Evolutionary conservation across 1,284 basidiomycete species (phyloP), one percentile per base, ranked within the genome.

Genomic region (Puccinia triticina): DNA sequence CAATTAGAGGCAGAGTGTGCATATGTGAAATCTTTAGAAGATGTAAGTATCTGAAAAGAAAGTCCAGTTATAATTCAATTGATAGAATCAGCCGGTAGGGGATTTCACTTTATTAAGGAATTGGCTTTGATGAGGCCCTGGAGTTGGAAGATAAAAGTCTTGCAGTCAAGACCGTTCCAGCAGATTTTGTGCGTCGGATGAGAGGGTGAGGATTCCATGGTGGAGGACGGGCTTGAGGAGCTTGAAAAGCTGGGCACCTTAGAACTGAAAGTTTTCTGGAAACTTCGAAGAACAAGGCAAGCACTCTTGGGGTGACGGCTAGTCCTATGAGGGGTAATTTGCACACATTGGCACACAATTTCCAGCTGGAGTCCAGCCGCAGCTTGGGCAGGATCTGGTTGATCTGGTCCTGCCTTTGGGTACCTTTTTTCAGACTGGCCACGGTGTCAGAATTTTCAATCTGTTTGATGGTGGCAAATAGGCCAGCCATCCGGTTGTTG

Each of bases 391-490:
- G 77, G 40, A 79, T 79, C 40, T 34, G 55, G 16, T 73, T 21
- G 46, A 74, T 64, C 26, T 64, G 37, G 21, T 71, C 50, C 18
- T 34, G 26, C 29, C 50, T 53, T 18, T 29, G 66, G 10, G 84
- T 74, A n/a, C 83, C 26, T n/a, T 85, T 80, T n/a, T 85, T 80
- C 23, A 87, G 23, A 46, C 86, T 84, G 59, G 86, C 84, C 76
- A 88, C 64, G 76, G 88, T 1, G n/a, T 86, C 82, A 11, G 83
- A 82, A 74, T 87, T 77, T 46, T 88, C 87, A 14, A 88, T 88
- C 84, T 89, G 90, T 59, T 96, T 87, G 81, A 97, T 91, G 11
- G 92, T 90, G 86, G 94, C 94, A 88, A 97, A 99, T 67, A 96
- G 91, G 8, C 94, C 95, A 37, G 91, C 88, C 84, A 97, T 90